Percentiles rank a stretch among this genome's conserved stretches.
phyloP scores from a whole-genome alignment of 441 rosid genomes.

The Populus tomentosa region DNA sequence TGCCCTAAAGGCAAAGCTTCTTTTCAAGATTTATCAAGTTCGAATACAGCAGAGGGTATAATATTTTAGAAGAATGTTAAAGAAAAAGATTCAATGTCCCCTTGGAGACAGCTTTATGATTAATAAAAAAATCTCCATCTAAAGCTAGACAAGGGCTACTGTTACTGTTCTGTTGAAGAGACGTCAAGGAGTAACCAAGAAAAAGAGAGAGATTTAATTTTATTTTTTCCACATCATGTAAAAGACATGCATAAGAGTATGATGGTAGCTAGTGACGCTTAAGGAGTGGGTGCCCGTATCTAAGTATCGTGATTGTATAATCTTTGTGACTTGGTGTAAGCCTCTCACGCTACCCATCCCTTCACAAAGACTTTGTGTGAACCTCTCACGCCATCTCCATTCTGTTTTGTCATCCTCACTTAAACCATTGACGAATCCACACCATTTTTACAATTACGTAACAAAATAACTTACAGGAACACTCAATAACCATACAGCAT shows the following conservation, averaged over 20 bases:
- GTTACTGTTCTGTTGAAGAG: neutral
- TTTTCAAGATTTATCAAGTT: too few species aligned
- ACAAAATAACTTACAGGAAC: neutral
- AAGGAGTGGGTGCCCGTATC: slow-evolving; percentile 26
- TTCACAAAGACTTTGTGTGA: neutral
- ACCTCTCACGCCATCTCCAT: slow-evolving; percentile 38
- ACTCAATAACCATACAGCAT: neutral
- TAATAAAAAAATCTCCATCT: too few species aligned
- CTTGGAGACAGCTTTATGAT: too few species aligned
- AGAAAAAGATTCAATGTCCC: too few species aligned
- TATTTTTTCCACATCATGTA: neutral
- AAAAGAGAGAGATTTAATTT: neutral
- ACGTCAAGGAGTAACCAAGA: neutral
- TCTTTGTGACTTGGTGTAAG: slow-evolving; percentile 11
- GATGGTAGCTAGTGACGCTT: slow-evolving; percentile 19
- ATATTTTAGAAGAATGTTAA: too few species aligned
- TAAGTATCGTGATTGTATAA: neutral
- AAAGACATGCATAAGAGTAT: neutral
- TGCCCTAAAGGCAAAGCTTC: too few species aligned
- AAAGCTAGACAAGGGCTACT: neutral
- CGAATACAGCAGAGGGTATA: too few species aligned
- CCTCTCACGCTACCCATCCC: slow-evolving; percentile 28
- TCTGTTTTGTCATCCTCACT: slow-evolving; percentile 17
- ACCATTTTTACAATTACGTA: neutral
- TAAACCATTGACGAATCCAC: neutral